Percentiles rank a stretch among this genome's conserved stretches.
Evolutionary conservation across 1,139 yeast species (phyloP).

Genomic region (Protomyces arabidopsidicola): DNA sequence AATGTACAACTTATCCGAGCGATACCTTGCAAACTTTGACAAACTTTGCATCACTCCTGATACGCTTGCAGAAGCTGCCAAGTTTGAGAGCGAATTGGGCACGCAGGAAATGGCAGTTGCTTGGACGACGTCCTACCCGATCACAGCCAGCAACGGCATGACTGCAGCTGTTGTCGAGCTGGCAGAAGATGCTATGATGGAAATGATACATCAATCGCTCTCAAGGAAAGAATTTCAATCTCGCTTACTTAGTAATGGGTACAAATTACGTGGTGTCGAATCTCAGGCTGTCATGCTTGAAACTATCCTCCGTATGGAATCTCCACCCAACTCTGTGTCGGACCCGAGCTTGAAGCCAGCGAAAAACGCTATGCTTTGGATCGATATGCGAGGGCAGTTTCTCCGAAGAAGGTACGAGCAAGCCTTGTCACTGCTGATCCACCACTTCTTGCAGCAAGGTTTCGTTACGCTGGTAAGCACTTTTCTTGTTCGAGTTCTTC

Average conservation of each 20-base stretch:
- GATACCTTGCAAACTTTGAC: neutral
- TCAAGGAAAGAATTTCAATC: neutral
- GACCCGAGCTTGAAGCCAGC: too few species aligned
- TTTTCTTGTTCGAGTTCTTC: neutral
- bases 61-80: conserved; percentile 2
- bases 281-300: conserved; percentile 2
- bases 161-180: conserved; percentile 8
- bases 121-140: neutral
- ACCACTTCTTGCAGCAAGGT: neutral
- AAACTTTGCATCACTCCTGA: neutral
- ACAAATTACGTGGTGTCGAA: conserved; percentile 7
- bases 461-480: neutral
- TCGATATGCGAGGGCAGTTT: conserved; percentile 4
- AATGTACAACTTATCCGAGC: conserved; percentile 7
- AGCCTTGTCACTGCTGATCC: neutral
- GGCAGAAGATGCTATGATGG: neutral
- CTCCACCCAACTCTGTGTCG: too few species aligned
- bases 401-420: neutral
- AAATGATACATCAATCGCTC: neutral
- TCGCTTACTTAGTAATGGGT: neutral
- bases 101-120: neutral
- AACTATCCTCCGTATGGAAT: neutral
- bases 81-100: neutral
- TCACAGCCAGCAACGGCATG: conserved; percentile 9
- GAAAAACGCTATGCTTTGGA: conserved; percentile 6